phyloP scores from a whole-genome alignment of 2,329 filamentous ascomycete genomes.

The Daldinia sp. region DNA sequence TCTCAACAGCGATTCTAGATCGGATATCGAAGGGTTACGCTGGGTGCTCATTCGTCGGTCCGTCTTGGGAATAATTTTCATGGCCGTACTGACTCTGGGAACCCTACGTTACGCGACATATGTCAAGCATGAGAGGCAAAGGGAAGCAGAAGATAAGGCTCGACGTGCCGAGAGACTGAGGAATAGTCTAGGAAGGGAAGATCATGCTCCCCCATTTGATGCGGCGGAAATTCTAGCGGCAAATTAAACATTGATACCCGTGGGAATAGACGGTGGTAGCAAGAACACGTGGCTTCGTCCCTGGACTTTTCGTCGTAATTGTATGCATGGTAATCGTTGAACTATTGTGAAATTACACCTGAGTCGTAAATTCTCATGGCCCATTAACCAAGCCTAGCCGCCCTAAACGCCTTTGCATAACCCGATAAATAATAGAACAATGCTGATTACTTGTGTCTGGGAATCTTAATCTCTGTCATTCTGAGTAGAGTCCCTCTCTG shows the following conservation, averaged over 20 bases:
- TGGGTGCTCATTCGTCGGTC: constrained; percentile 80
- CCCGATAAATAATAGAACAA: constrained; percentile 26
- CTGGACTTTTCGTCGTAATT: background rate
- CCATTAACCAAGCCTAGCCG: background rate
- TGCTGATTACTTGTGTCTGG: background rate
- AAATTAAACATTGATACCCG: constrained; percentile 53
- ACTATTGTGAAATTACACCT: background rate
- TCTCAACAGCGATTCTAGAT: constrained; percentile 89
- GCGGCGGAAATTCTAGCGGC: constrained; percentile 67
- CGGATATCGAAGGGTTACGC: constrained; percentile 87
- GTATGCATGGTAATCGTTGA: background rate
- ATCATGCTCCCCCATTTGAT: constrained; percentile 58
- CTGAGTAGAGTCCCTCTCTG: constrained; percentile 50
- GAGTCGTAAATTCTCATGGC: constrained; percentile 6
- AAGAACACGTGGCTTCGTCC: constrained; percentile 24
- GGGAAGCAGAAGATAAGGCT: constrained; percentile 54
- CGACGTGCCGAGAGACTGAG: constrained; percentile 55
- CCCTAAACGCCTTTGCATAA: constrained; percentile 32
- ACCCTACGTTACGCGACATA: constrained; percentile 69
- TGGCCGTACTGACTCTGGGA: constrained; percentile 68
- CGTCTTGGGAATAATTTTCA: constrained; percentile 70
- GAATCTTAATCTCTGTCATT: constrained; percentile 20
- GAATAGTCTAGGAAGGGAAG: constrained; percentile 55
- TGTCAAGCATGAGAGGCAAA: constrained; percentile 58
- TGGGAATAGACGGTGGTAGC: constrained; percentile 34